Base-by-base conservation (phyloP, 495 filamentous ascomycete genomes). In the Podospora tetraspora region DNA sequence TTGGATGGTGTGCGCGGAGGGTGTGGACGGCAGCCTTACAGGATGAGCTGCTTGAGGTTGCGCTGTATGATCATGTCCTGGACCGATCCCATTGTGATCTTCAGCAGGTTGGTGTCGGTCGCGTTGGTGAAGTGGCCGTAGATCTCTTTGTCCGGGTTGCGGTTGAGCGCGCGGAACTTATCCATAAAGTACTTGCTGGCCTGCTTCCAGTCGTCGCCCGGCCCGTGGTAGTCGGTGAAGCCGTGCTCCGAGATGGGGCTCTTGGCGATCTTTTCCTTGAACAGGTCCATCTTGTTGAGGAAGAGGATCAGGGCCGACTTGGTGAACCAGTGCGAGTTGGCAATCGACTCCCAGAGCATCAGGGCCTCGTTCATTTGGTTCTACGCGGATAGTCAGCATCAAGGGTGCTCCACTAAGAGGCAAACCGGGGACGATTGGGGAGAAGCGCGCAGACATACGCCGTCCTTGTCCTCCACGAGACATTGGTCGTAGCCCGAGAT, bases 281-380 rank as follows among this genome's bases (percentile, higher is more conserved):
- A 99, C 19, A 97, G 86, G 80, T 99, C 95, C 80, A 97, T 97
- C 85, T 99, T 99, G 88, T 99, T 99, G 66, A 99, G 84, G 84
- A 99, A 99, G 56, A 99, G 87, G 69, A 99, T 99, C 74, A 99
- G 92, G 21, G 95, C 91, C 57, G 95, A 96, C 71, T 91, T 92
- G 72, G 93, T 90, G 80, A 99, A 99, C 94, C 96, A 99, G 73
- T 96, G 90, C 24, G 93, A 96, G 75, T 97, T 97, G 75, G 92
- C 92, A 72, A 99, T 93, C 11, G 92, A 96, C 80, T 99, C 95
- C 80, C 97, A 99, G 21, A 99, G 86, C 89, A 97, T 97, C 68
- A 99, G 85, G 5, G 95, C 96, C 80, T 99, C 95, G 80, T 97
- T 94, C 95, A 99, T 99, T 94, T 97, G 95, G 76, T 99, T 99